Evolutionary conservation across 352 stramenopile genomes (phyloP), one percentile per base, ranked within the genome.

Genomic region (Globisporangium canariense): DNA sequence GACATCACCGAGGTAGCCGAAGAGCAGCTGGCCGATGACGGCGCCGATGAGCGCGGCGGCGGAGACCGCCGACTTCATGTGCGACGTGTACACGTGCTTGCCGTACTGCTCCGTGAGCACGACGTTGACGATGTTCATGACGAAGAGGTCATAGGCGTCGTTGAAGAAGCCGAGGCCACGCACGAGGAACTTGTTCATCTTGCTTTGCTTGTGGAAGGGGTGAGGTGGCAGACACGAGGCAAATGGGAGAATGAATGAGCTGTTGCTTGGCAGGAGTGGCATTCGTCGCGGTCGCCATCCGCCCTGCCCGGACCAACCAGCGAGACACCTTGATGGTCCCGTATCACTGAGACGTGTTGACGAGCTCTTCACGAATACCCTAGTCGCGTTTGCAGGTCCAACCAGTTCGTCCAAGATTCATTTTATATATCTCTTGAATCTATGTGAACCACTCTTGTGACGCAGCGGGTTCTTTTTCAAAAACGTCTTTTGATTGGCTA

Each of bases 121-220:
- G 36, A 41, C 36, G 36, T 41, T 41, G 36, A 41, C 36, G 8
- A 41, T 14, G 36, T 41, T 41, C 36, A 41, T 41, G 36, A 41
- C 36, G 36, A 41, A 41, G 4, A 41, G 36, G 36, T 41, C 36
- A 9, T 41, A 41, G 36, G 36, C 36, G 8, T 41, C 36, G 8
- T 41, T 41, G 36, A 41, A 41, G 36, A 41, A 41, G 8, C 83
- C 81, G 61, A 92, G 78, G 50, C 83, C 81, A 22, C 83, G 81
- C 13, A 92, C 69, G 18, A 90, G 58, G 45, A 87, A 89, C 65
- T 78, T 84, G 68, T 88, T 86, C 71, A 89, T 70, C 34, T 49
- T 41, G 52, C 16, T 25, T 40, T 46, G 52, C 30, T 43, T 20
- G 25, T n/a, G n/a, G n/a, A 43, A 9, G 7, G 0, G 20, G 18